Evolutionary conservation across 2,329 filamentous ascomycete genomes (phyloP).

Genomic region (Fusarium tanahbumbuense): DNA sequence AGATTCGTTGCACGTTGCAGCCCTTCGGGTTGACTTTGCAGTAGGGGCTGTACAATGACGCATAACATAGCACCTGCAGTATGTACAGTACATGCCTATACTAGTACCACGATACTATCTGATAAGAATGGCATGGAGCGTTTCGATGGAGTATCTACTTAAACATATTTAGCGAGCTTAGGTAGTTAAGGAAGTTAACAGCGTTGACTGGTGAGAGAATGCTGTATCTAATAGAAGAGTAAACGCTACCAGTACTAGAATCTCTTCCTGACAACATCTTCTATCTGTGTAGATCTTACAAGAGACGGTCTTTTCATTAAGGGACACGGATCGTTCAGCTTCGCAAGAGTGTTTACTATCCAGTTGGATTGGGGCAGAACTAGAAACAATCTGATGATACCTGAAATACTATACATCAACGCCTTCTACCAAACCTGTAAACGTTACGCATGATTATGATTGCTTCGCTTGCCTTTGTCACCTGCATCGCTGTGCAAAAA

Average conservation of each 20-base stretch:
- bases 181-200: neutral
- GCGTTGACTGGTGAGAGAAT: neutral
- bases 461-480: neutral
- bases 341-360: constrained; percentile 6
- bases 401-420: constrained; percentile 14
- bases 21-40: neutral
- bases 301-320: neutral
- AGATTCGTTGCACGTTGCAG: neutral
- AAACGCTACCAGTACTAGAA: neutral
- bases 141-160: neutral
- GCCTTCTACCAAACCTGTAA: constrained; percentile 10
- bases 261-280: neutral
- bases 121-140: neutral
- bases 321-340: neutral
- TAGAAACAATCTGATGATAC: constrained; percentile 14
- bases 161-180: neutral
- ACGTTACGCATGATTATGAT: neutral
- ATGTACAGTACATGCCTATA: neutral
- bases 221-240: neutral
- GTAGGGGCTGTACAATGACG: neutral
- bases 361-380: constrained; percentile 11
- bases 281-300: neutral
- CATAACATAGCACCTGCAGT: neutral
- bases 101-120: neutral
- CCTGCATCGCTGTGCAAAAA: constrained; percentile 3